Evolutionary conservation across 805 yeast genomes (phyloP), one percentile per base, ranked within the genome.

Genomic region (Candida taoyuanica): DNA sequence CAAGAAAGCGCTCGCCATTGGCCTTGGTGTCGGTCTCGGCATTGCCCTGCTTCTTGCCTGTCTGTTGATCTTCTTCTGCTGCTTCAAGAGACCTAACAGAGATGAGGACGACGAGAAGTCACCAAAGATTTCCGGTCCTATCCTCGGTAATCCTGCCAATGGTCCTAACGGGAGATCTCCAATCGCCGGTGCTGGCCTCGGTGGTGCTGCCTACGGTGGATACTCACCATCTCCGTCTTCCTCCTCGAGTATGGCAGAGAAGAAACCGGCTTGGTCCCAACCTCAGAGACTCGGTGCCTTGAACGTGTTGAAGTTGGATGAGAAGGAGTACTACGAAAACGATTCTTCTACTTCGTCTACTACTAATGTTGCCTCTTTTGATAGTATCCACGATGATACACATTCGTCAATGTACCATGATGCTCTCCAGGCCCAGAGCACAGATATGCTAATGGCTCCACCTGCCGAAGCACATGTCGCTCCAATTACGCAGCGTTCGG

Each of bases 21-120:
- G 89, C 1, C 72, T 89, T 43, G 97, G 96, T 39, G 89, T 85
- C n/a, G 85, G 82, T 2, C 71, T 93, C 33, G 95, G 96, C 1
- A 55, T 73, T 0, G 62, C 76, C 3, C 71, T 71, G 2, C 50
- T 84, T 0, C 50, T 78, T 7, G 70, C 76, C 0, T 67, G 65
- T 0, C 35, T 73, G 1, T 23, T 80, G 11, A 28, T 28, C 3
- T 34, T 86, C 5, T 63, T 81, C 44, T 67, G 73, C 49, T 75
- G 85, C 52, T 71, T 73, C 65, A 65, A 71, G 55, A 68, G 52
- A 53, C 65, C 71, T 58, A 54, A 62, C 47, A 53, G 63, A 44
- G 40, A 47, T 20, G 32, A 52, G 16, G 42, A 52, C 16, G 58
- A 59, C 21, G 55, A 55, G 1, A 56, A 54, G 12, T 41, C 57